Conservation (phyloP, 2,329 filamentous ascomycete species). For the Beauveria rudraprayagi region DNA sequence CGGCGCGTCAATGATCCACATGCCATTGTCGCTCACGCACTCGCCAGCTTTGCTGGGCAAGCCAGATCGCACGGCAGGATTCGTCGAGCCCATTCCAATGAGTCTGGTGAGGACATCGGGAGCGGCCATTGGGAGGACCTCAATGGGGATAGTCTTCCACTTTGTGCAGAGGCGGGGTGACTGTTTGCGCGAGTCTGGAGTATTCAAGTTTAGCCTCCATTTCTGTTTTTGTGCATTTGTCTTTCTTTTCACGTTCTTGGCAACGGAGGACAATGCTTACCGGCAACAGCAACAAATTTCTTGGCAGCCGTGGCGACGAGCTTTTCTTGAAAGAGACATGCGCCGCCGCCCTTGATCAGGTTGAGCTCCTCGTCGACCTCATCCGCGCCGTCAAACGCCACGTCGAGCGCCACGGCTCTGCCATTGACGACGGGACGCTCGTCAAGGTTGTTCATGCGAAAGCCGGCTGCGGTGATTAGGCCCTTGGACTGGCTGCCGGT, state of each 20-base stretch:
- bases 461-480: slow-evolving; percentile 70
- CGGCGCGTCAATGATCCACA: slow-evolving; percentile 85
- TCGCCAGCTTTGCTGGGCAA: slow-evolving; percentile 73
- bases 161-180: slow-evolving; percentile 63
- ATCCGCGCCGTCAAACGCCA: slow-evolving; percentile 93
- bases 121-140: slow-evolving; percentile 80
- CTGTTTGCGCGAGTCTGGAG: slow-evolving; percentile 77
- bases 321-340: slow-evolving; percentile 98
- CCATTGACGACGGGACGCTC: slow-evolving; percentile 48
- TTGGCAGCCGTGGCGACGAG: slow-evolving; percentile 77
- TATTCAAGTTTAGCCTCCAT: slow-evolving; percentile 4
- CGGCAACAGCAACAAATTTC: slow-evolving; percentile 81
- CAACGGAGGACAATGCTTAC: slow-evolving; percentile 34
- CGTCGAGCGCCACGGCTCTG: slow-evolving; percentile 56
- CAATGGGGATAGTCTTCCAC: slow-evolving; percentile 86
- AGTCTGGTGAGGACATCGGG: slow-evolving; percentile 69
- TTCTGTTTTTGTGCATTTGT: background rate
- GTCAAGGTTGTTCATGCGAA: slow-evolving; percentile 71
- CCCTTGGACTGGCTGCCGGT: slow-evolving; percentile 88
- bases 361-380: slow-evolving; percentile 94
- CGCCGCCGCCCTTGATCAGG: slow-evolving; percentile 95
- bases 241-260: background rate
- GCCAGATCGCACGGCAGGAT: slow-evolving; percentile 65
- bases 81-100: slow-evolving; percentile 60
- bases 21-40: slow-evolving; percentile 51